phyloP scores from a whole-genome alignment of 2,329 filamentous ascomycete species.

The Cladosporium austrohemisphaericum region DNA sequence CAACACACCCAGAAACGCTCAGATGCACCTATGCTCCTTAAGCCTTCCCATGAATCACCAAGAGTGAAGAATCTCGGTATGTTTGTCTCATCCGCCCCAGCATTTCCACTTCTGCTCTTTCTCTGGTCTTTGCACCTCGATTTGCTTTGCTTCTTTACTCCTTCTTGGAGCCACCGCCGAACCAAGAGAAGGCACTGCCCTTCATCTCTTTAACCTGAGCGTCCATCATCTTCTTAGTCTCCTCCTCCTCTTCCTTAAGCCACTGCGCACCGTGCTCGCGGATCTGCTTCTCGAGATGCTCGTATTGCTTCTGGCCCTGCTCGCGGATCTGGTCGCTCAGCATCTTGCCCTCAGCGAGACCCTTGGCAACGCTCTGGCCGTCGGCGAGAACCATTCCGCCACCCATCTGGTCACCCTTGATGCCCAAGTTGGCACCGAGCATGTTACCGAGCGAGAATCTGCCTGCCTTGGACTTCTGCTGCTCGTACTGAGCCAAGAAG shows the following conservation, averaged over 20 bases:
- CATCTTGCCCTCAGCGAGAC: conserved; percentile 91
- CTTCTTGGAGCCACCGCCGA: conserved; percentile 40
- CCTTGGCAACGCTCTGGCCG: conserved; percentile 64
- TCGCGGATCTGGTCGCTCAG: conserved; percentile 91
- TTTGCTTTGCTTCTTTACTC: conserved; percentile 10
- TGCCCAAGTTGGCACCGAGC: conserved; percentile 61
- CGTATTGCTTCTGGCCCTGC: conserved; percentile 84
- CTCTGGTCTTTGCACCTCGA: background rate
- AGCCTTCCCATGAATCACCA: conserved; percentile 5
- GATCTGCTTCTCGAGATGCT: conserved; percentile 85
- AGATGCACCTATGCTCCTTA: conserved; percentile 9
- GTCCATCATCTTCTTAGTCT: conserved; percentile 84
- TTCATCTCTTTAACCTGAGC: conserved; percentile 93
- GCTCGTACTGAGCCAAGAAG: conserved; percentile 73
- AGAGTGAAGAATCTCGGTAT: conserved; percentile 1
- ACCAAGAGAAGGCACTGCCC: conserved; percentile 62
- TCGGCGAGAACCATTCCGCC: conserved; percentile 56
- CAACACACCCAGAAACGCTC: background rate
- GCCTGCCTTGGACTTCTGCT: conserved; percentile 61
- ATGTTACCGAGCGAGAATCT: conserved; percentile 63
- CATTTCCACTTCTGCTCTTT: no score
- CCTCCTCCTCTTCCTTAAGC: conserved; percentile 86
- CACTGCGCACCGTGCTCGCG: conserved; percentile 90
- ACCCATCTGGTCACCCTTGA: conserved; percentile 60
- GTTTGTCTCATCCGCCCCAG: background rate